Evolutionary conservation across 169 alveolate genomes (phyloP).

Genomic region (Eimeria mitis): DNA sequence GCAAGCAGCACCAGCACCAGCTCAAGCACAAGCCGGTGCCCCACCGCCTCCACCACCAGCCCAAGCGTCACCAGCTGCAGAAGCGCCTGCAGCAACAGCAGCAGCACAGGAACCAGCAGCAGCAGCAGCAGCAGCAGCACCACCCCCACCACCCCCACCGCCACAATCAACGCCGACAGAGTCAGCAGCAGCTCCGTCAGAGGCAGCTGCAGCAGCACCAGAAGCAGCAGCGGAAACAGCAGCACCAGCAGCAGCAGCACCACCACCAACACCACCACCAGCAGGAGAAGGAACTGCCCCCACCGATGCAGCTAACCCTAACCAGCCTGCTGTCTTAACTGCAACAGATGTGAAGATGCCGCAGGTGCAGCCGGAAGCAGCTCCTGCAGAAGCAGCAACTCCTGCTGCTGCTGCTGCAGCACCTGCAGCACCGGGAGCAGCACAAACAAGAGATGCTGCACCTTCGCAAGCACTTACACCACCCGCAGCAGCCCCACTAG

Average conservation of each 20-base stretch:
- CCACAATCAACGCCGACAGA: conserved; percentile 7
- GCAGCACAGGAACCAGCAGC: background rate
- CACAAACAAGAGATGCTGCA: background rate
- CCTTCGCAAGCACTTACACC: background rate
- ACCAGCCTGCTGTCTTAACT: background rate
- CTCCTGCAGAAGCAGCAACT: background rate
- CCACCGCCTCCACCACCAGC: conserved; percentile 28
- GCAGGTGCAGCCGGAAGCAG: background rate
- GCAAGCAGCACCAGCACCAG: conserved; percentile 7
- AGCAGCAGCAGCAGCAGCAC: conserved; percentile 31
- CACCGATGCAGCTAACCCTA: background rate
- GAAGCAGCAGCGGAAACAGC: background rate
- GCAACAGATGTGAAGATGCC: background rate
- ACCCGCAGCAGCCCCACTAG: background rate
- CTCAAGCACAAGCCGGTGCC: background rate
- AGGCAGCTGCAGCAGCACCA: background rate
- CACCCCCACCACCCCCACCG: conserved; percentile 22
- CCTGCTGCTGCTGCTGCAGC: conserved; percentile 8
- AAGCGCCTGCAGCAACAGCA: conserved; percentile 1
- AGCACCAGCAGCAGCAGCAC: conserved; percentile 28
- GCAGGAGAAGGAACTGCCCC: background rate
- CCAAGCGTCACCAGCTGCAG: background rate
- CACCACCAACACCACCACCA: conserved; percentile 10
- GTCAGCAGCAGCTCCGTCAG: conserved; percentile 3
- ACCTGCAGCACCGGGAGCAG: background rate